These are phyloP conservation scores for Davidsoniella australis DNA, from an alignment of 2,329 filamentous ascomycete species.

Conservation along the genomic window DNA sequence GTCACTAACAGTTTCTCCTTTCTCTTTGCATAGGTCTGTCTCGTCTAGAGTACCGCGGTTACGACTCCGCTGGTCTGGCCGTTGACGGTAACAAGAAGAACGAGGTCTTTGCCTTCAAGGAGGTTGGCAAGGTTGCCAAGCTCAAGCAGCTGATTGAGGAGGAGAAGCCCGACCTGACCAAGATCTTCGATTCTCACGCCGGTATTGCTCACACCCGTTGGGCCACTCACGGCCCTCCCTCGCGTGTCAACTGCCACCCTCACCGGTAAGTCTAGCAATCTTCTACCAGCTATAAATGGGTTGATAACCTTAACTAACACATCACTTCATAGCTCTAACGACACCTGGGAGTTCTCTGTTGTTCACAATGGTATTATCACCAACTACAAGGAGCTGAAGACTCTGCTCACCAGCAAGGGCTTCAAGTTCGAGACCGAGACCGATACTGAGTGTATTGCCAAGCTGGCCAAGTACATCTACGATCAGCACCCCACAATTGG, in stretches of 20 bases:
- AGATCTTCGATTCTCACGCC: slow-evolving; percentile 94
- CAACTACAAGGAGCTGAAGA: slow-evolving; percentile 99
- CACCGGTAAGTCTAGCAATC: slow-evolving; percentile 52
- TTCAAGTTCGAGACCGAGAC: slow-evolving; percentile 99
- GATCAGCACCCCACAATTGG: slow-evolving; percentile 86
- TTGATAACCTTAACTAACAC: neutral
- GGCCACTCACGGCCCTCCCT: slow-evolving; percentile 93
- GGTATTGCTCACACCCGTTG: slow-evolving; percentile 98
- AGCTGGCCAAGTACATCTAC: slow-evolving; percentile 95
- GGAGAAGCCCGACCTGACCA: slow-evolving; percentile 66
- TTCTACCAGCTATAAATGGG: neutral
- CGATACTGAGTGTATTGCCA: slow-evolving; percentile 97
- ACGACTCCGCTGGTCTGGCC: slow-evolving; percentile 92
- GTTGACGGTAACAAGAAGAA: slow-evolving; percentile 98
- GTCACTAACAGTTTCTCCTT: neutral
- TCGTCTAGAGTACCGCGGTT: slow-evolving; percentile 94
- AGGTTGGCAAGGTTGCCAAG: slow-evolving; percentile 97
- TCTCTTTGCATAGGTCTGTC: slow-evolving; percentile 51
- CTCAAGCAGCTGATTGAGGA: slow-evolving; percentile 83
- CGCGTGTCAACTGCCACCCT: slow-evolving; percentile 91
- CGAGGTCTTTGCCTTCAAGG: slow-evolving; percentile 93
- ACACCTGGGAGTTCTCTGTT: slow-evolving; percentile 87
- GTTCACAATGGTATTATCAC: slow-evolving; percentile 99
- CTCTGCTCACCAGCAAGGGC: slow-evolving; percentile 79
- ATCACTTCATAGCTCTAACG: slow-evolving; percentile 53